Base-by-base conservation (phyloP, 495 filamentous ascomycete species). In the Podospora bellae-mahoneyi region DNA sequence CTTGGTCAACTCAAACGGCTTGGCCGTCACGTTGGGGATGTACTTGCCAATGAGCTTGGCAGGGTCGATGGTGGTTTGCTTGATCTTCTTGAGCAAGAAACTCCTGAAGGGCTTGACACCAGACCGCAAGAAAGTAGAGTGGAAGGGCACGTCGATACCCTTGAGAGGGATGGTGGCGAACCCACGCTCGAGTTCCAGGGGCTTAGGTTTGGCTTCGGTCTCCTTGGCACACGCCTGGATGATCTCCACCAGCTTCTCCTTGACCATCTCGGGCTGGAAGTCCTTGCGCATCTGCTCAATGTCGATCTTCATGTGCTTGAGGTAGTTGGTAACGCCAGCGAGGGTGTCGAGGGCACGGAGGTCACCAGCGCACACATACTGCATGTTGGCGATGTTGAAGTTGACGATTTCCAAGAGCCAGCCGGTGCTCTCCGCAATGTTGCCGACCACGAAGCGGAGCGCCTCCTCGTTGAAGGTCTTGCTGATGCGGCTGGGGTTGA, bases 371-470 rank as follows among this genome's bases (percentile, higher is more conserved):
- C 92, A 96, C 70, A 99, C 95, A 76, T 99, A 99, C 78, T 99
- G 95, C 91, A 92, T 90, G 83, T 99, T 97, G 74, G 93, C 91
- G 71, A 99, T 92, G 81, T 99, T 99, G 85, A 92, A 95, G 80
- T 99, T 99, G 86, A 99, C 95, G 78, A 99, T 97, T 80, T 99
- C 95, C 64, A 99, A 80, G 6, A 99, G 85, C 95, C 95, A 98
- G 66, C 88, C 89, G 5, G 96, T 98, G 77, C 91, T 89, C 75
- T 96, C 93, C 5, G 93, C 84, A 64, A 99, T 92, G 80, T 90
- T 94, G 81, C 90, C 92, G 60, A 97, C 93, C 23, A 98, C 91
- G 74, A 96, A 98, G 73, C 96, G 94, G 66, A 99, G 84, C 19
- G 95, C 95, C 76, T 93, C 89, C 80, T 99, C 95, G 78, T 94